Evolutionary conservation across 768 basidiomycete genomes (phyloP).

Genomic region (Tylopilus sp.): DNA sequence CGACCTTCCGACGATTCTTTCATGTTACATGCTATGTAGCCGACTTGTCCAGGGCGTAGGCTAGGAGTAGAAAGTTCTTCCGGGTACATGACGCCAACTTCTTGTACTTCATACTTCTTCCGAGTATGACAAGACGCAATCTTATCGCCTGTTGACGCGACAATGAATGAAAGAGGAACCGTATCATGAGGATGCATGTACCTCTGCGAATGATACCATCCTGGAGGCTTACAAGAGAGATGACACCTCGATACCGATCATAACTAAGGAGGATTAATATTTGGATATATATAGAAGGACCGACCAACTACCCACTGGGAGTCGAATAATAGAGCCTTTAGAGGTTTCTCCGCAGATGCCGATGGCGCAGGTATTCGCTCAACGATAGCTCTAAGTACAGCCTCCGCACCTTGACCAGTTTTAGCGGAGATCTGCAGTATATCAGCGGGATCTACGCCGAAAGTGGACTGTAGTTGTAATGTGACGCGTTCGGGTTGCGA

Average conservation of each 20-base stretch:
- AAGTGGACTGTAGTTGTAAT: slow-evolving; percentile 76
- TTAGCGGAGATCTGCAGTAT: slow-evolving; percentile 89
- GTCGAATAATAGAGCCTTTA: slow-evolving; percentile 91
- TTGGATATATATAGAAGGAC: not conserved
- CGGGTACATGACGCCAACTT: slow-evolving; percentile 87
- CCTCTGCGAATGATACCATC: slow-evolving; percentile 82
- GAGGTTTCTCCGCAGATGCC: slow-evolving; percentile 46
- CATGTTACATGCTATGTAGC: slow-evolving; percentile 94
- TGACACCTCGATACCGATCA: slow-evolving; percentile 94
- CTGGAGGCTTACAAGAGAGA: slow-evolving; percentile 82
- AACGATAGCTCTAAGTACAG: slow-evolving; percentile 76
- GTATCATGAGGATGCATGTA: slow-evolving; percentile 22
- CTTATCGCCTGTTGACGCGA: slow-evolving; percentile 66
- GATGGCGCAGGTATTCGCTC: slow-evolving; percentile 80
- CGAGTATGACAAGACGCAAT: slow-evolving; percentile 81
- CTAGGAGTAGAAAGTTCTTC: slow-evolving; percentile 74
- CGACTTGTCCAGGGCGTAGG: slow-evolving; percentile 78
- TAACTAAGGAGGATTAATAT: slow-evolving; percentile 50
- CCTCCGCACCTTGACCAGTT: slow-evolving; percentile 79
- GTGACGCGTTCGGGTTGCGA: slow-evolving; percentile 80
- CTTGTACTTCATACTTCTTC: slow-evolving; percentile 86
- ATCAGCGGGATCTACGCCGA: slow-evolving; percentile 72
- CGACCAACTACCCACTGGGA: slow-evolving; percentile 61
- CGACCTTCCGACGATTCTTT: slow-evolving; percentile 92
- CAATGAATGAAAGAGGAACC: not conserved